Evolutionary conservation across 495 filamentous ascomycete species (phyloP), one percentile per base, ranked within the genome.

Genomic region (Daldinia caldariorum): DNA sequence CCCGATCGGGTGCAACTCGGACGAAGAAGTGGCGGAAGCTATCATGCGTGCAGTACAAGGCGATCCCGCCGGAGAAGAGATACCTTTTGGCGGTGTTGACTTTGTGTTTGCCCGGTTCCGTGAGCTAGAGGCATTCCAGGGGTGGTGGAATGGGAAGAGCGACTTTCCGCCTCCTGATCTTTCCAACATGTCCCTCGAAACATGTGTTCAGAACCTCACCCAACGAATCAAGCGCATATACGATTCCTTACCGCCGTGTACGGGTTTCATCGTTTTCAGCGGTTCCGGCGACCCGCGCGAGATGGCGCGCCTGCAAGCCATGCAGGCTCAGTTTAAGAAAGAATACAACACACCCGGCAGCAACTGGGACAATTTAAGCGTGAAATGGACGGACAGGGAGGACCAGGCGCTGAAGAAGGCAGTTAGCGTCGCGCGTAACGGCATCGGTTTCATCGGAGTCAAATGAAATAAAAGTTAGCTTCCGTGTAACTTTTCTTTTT

Each of bases 351-450:
- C 82, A 20, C 81, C 85, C 1, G 83, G 84, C 3, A 92, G 88
- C 75, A 93, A 93, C 47, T 98, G 94, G 94, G 92, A 97, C 76
- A 82, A 97, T 62, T 76, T 97, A 51, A 92, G 80, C 63, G 90
- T 97, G 32, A 89, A 94, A 78, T 98, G 94, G 94, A 97, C 94
- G 10, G 93, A 97, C 77, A 81, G 73, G 4, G 94, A 98, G 77
- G 91, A 93, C 35, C 91, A 96, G 79, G 88, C 86, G 41, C 77
- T 97, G 71, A 89, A 86, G 76, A 85, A 81, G 72, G 94, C 93
- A 0, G 88, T 89, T 63, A 82, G 83, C 63, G 80, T 81, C 41
- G 94, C 94, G 0, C 86, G 94, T 39, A 81, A 89, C 34, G 93
- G 94, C 1, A 84, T 97, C 61, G 94, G 89, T 6, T 96, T 98